Base-by-base conservation (phyloP, 2,329 filamentous ascomycete species). In the Colletotrichum cereale region DNA sequence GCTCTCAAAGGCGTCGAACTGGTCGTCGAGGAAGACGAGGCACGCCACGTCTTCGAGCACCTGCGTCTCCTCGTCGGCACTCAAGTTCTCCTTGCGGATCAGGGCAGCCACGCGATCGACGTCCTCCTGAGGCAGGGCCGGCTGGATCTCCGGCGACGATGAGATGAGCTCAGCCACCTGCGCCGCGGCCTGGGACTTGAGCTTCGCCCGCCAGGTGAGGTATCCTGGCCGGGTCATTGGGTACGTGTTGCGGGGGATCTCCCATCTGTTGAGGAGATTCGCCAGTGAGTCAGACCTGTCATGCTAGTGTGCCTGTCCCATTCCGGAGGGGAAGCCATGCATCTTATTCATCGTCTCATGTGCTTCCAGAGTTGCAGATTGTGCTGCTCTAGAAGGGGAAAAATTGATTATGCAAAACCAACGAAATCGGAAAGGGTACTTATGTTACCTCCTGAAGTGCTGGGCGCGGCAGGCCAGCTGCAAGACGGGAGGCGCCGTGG, bases 31-130 rank as follows among this genome's bases (percentile, higher is more conserved):
- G 79, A 97, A 97, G 36, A 97, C 94, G 66, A 97, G 82, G 78
- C 94, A 97, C 3, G 94, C 94, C 56, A 94, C 92, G 82, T 97
- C 94, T 83, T 97, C 94, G 73, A 97, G 85, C 8, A 89, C 86
- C 84, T 96, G 92, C 66, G 91, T 90, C 79, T 94, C 92, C 21
- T 79, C 77, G 73, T 86, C 82, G 65, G 84, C 82, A 77, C 86
- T 87, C 75, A 97, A 82, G 66, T 90, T 90, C 79, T 96, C 93
- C 82, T 97, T 97, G 73, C 92, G 86, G 64, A 97, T 91, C 80
- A 96, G 82, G n/a, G 87, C 86, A 2, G 88, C 92, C 1, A 96
- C 89, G 42, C 90, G 84, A 67, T 85, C 85, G 8, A 89, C 84
- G 53, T 92, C 89, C 8, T 86, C 87, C 0, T 78, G 78, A 0